phyloP scores from a whole-genome alignment of 257 asterid species.

The Phtheirospermum japonicum region DNA sequence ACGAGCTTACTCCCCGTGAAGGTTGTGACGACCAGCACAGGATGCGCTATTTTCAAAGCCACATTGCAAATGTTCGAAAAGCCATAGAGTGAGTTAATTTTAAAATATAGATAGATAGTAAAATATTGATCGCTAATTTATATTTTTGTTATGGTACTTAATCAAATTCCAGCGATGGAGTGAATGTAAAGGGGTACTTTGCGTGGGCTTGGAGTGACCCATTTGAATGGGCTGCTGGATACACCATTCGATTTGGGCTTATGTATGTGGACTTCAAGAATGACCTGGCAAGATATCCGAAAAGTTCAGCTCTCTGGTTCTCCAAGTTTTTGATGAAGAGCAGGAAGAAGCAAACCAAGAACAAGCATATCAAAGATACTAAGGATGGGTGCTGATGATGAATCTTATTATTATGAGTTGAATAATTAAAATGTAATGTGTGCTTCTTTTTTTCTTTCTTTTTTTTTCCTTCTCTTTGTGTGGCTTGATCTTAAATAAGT shows the following conservation, averaged over 20 bases:
- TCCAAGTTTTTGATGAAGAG: not conserved
- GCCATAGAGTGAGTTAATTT: constrained; percentile 5
- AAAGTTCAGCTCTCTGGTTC: constrained; percentile 4
- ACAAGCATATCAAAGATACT: not conserved
- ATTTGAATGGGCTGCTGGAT: constrained; percentile 27
- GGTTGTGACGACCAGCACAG: not conserved
- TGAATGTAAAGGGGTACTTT: constrained; percentile 28
- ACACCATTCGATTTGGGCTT: constrained; percentile 26
- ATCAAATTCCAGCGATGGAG: not conserved
- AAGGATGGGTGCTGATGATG: not conserved
- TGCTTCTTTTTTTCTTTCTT: not conserved
- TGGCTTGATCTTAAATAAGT: not conserved
- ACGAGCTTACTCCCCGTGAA: not conserved
- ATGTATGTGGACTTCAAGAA: constrained; percentile 23
- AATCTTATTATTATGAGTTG: not conserved
- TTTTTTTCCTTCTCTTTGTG: too few species aligned
- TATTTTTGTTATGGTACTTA: not conserved
- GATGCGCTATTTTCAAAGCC: constrained; percentile 1
- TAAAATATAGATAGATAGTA: too few species aligned
- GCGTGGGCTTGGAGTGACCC: constrained; percentile 30
- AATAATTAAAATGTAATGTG: not conserved
- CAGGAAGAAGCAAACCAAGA: not conserved
- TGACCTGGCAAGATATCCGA: constrained; percentile 16
- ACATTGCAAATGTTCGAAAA: not conserved
- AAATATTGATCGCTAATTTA: not conserved